phyloP scores from a whole-genome alignment of 1,284 basidiomycete species.

The Ceratorhiza oryzae-sativae region DNA sequence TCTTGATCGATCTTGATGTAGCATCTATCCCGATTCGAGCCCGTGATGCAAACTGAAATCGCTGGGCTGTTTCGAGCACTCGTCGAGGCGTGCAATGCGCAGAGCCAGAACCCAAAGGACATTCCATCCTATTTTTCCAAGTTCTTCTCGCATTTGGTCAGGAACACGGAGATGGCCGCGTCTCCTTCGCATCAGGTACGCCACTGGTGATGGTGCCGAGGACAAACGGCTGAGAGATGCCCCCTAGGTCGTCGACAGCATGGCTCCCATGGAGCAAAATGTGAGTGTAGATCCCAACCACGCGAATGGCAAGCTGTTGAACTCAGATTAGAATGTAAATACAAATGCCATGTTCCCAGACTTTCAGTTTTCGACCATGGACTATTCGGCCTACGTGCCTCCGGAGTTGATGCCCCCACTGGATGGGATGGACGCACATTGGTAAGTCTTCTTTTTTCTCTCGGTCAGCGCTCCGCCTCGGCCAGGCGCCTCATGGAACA shows the following conservation, averaged over 20 bases:
- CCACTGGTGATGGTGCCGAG: neutral
- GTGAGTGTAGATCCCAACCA: neutral
- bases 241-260: neutral
- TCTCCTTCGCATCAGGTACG: constrained; percentile 20
- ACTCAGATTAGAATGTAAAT: neutral
- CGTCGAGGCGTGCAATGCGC: constrained; percentile 19
- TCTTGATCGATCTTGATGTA: neutral
- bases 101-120: constrained; percentile 17
- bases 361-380: constrained; percentile 21
- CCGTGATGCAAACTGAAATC: neutral
- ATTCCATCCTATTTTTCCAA: constrained; percentile 33
- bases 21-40: constrained; percentile 28
- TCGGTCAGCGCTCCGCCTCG: too few relatives aligned
- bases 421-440: constrained; percentile 37
- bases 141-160: constrained; percentile 26
- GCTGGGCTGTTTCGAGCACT: neutral
- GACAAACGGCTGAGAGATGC: neutral
- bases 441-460: neutral
- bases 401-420: constrained; percentile 36
- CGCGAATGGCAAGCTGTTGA: neutral
- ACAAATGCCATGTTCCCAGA: constrained; percentile 30
- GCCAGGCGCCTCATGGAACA: neutral
- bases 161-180: constrained; percentile 15
- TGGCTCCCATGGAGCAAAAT: neutral
- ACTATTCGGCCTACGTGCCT: constrained; percentile 26